A percentile compares a stretch with the other conserved stretches of the same genome.
Evolutionary conservation across 2,329 filamentous ascomycete species (phyloP).

Genomic region (Cercospora zeae-maydis): DNA sequence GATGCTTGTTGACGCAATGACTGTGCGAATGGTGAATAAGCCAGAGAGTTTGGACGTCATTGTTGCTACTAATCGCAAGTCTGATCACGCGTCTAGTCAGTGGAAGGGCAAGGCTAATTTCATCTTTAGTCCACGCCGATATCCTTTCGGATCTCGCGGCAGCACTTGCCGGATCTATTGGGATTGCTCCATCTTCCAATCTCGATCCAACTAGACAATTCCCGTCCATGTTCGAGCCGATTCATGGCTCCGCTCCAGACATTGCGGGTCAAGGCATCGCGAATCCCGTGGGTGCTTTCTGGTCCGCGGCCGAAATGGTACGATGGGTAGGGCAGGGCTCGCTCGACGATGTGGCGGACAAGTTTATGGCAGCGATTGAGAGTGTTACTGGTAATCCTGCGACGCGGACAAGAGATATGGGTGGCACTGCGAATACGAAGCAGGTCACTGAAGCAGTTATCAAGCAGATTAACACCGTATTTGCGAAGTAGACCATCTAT

Average conservation of each 20-base stretch:
- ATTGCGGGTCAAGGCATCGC: constrained; percentile 62
- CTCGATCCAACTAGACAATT: constrained; percentile 60
- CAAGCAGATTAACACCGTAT: constrained; percentile 48
- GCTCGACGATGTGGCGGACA: constrained; percentile 53
- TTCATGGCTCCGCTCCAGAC: constrained; percentile 48
- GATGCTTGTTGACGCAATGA: constrained; percentile 51
- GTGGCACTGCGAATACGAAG: constrained; percentile 55
- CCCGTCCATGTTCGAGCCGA: constrained; percentile 61
- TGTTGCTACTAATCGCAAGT: constrained; percentile 51
- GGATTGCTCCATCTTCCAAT: constrained; percentile 68
- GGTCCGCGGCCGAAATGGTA: constrained; percentile 67
- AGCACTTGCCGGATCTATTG: constrained; percentile 66
- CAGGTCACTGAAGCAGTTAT: constrained; percentile 58
- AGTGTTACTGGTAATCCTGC: constrained; percentile 53
- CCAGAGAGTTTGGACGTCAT: constrained; percentile 48
- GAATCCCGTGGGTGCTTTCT: constrained; percentile 64
- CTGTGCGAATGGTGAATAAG: constrained; percentile 47
- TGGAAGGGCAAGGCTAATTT: constrained; percentile 6
- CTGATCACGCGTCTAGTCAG: background rate
- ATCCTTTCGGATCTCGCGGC: constrained; percentile 65
- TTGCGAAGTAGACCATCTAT: constrained; percentile 22
- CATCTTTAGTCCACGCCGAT: constrained; percentile 33
- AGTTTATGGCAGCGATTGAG: constrained; percentile 58
- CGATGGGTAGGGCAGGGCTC: constrained; percentile 54
- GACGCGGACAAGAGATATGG: constrained; percentile 58